Evolutionary conservation across 768 basidiomycete species (phyloP), one percentile per base, ranked within the genome.

Genomic region (Boletus edulis): DNA sequence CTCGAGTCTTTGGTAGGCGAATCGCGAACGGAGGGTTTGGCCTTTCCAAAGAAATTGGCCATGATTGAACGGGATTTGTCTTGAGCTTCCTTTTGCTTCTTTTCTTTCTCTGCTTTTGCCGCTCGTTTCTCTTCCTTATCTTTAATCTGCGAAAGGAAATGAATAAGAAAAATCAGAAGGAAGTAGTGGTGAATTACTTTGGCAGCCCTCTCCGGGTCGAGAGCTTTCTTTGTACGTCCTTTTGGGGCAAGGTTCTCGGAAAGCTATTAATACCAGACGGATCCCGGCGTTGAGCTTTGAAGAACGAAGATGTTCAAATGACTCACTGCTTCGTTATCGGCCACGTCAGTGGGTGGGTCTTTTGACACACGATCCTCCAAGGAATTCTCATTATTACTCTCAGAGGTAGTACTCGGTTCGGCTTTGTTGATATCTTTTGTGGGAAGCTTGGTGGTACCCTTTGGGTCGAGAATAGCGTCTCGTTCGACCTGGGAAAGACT

Each of bases 1-100:
- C 64, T 62, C 2, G 67, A 62, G 14, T 63, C 62, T 43, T 69
- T 68, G 20, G 59, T 39, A 58, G 63, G 40, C 51, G 58, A 62
- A 62, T 63, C 44, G 54, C 56, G 50, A 59, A 51, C 38, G 55
- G 63, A 46, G n/a, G 68, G 51, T 60, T 81, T 83, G 10, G 81
- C 68, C 65, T 89, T 91, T 31, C 79, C 76, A 68, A 94, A 91
- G 75, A 93, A 94, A 65, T 73, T 87, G 1, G 82, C 79, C 84
- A 96, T 84, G 13, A 91, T 71, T 9, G 84, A 85, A 31, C 84
- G 81, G 5, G 91, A 89, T 69, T 83, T 91, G 51, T 82, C 80
- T 49, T 86, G 82, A 3, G 82, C 81, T 60, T 88, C 85, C 54
- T 83, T 82, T 57, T 81, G 81, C 67, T 83, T 89, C 73, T 81